phyloP scores from a whole-genome alignment of 1,284 basidiomycete species.

The Tylopilus orsonianus region DNA sequence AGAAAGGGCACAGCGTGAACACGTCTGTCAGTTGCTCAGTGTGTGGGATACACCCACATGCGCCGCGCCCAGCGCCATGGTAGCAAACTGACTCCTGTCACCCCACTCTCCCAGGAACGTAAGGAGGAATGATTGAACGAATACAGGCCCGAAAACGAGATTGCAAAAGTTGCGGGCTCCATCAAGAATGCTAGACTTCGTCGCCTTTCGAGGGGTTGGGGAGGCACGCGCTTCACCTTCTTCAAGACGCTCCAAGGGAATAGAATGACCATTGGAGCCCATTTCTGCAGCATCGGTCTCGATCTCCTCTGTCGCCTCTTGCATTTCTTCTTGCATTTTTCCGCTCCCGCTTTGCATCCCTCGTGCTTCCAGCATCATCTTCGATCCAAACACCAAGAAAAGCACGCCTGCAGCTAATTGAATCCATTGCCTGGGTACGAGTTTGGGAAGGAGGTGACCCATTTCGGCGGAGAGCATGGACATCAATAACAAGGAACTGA shows the following conservation, averaged over 20 bases:
- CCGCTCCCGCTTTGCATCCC: slow-evolving; percentile 74
- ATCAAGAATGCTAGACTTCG: slow-evolving; percentile 39
- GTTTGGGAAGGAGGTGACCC: slow-evolving; percentile 81
- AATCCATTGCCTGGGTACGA: slow-evolving; percentile 81
- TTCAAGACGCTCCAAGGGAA: slow-evolving; percentile 66
- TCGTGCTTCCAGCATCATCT: slow-evolving; percentile 81
- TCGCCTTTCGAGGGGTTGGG: slow-evolving; percentile 8
- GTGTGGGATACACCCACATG: slow-evolving; percentile 61
- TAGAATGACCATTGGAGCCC: slow-evolving; percentile 39
- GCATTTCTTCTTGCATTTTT: slow-evolving; percentile 90
- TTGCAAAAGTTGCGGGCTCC: slow-evolving; percentile 82
- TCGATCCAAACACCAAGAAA: slow-evolving; percentile 85
- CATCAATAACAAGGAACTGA: slow-evolving; percentile 90
- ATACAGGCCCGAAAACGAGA: slow-evolving; percentile 87
- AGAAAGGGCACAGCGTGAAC: slow-evolving; percentile 4
- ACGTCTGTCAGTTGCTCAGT: background rate
- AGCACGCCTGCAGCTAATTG: slow-evolving; percentile 77
- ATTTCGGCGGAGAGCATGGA: slow-evolving; percentile 85
- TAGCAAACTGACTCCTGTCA: slow-evolving; percentile 95
- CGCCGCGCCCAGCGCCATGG: slow-evolving; percentile 93
- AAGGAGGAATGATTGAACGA: slow-evolving; percentile 92
- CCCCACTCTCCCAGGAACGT: slow-evolving; percentile 99
- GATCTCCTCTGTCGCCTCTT: slow-evolving; percentile 89
- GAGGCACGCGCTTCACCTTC: slow-evolving; percentile 42
- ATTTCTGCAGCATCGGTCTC: slow-evolving; percentile 61